Evolutionary conservation across 352 stramenopile species (phyloP).

Genomic region (Phytophthora brassicae): DNA sequence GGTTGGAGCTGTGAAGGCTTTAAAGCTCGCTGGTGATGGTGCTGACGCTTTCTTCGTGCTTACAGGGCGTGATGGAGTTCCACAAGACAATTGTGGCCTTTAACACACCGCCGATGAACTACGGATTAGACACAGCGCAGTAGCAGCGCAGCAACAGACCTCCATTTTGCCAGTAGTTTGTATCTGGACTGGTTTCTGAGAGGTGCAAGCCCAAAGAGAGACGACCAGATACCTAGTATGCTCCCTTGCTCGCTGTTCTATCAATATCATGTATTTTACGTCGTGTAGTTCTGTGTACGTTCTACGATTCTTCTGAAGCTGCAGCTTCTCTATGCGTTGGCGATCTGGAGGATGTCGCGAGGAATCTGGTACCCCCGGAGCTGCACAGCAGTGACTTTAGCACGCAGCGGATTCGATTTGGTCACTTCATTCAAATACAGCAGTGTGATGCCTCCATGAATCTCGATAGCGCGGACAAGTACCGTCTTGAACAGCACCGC

Average conservation of each 20-base stretch:
- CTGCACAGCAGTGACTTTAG: constrained; percentile 69
- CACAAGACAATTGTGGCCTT: constrained; percentile 59
- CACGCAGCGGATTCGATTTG: constrained; percentile 80
- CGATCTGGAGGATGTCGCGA: constrained; percentile 43
- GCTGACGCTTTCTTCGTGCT: constrained; percentile 13
- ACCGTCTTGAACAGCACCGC: constrained; percentile 61
- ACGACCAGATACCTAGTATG: constrained; percentile 1
- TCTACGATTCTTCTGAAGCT: not conserved
- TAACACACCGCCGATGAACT: constrained; percentile 39
- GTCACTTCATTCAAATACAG: constrained; percentile 81
- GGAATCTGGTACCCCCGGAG: constrained; percentile 67
- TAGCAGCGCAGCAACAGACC: constrained; percentile 9
- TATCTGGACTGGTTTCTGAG: constrained; percentile 11
- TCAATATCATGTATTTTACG: constrained; percentile 41
- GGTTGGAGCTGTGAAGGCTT: not conserved
- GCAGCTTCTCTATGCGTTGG: constrained; percentile 51
- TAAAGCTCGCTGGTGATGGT: not conserved
- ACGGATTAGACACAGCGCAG: constrained; percentile 20
- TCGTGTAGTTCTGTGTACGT: constrained; percentile 17
- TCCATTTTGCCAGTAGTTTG: constrained; percentile 22
- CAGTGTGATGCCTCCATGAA: constrained; percentile 67
- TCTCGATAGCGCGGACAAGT: constrained; percentile 59
- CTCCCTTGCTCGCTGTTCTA: constrained; percentile 14
- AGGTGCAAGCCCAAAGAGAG: constrained; percentile 1
- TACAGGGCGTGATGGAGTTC: constrained; percentile 71